These are phyloP conservation scores for Kitagawia praeruptora DNA, from an alignment of 129 eudicot species.

Conservation along the genomic window DNA sequence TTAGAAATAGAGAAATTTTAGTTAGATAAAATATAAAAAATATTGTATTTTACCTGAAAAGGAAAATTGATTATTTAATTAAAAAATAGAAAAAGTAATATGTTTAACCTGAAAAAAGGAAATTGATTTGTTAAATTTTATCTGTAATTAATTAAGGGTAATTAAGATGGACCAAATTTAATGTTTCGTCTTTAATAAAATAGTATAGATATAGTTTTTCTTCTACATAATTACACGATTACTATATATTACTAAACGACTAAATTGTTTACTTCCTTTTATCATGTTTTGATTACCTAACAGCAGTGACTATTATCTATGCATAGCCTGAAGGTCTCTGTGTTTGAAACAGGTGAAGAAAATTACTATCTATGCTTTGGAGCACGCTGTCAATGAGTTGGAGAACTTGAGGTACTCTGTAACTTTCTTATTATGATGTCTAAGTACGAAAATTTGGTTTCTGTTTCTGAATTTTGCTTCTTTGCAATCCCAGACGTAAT, in stretches of 20 bases:
- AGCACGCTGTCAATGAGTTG: background rate
- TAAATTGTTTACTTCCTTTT: background rate
- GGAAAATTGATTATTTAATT: no score
- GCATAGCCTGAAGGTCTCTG: background rate
- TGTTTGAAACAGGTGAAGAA: slow-evolving; percentile 1
- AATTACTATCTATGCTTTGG: background rate
- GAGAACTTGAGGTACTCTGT: background rate
- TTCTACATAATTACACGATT: background rate
- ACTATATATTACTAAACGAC: background rate
- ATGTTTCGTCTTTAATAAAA: no score
- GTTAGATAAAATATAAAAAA: no score
- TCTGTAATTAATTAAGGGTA: no score
- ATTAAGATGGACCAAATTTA: no score
- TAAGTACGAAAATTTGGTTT: background rate
- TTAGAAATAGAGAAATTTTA: no score
- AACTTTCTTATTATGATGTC: background rate
- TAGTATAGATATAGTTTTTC: no score
- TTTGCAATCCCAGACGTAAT: background rate
- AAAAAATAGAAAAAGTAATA: no score
- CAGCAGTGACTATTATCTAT: background rate
- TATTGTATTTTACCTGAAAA: no score
- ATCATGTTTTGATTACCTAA: background rate
- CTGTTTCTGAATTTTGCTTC: background rate
- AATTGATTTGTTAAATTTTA: no score
- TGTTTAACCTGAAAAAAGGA: no score